Conservation (phyloP, 2,329 filamentous ascomycete species). For the Fusarium irregulare region DNA sequence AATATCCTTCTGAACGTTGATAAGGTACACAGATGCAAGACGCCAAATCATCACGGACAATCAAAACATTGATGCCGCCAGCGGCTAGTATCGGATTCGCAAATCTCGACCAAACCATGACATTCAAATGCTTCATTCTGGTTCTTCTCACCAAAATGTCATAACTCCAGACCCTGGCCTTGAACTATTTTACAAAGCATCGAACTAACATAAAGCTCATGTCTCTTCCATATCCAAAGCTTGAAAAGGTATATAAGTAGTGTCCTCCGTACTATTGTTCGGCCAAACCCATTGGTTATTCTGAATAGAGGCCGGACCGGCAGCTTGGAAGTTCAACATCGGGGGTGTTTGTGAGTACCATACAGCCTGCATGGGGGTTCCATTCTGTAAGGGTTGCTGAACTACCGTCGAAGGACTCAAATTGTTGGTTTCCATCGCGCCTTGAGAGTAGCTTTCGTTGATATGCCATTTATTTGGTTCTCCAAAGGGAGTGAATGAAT, state of each 20-base stretch:
- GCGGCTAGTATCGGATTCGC: background rate
- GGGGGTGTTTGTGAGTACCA: slow-evolving; percentile 49
- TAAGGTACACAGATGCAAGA: background rate
- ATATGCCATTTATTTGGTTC: slow-evolving; percentile 45
- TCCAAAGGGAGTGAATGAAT: slow-evolving; percentile 42
- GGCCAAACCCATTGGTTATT: slow-evolving; percentile 47
- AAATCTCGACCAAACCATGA: background rate
- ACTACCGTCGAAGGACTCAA: slow-evolving; percentile 25
- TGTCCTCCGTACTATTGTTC: slow-evolving; percentile 35
- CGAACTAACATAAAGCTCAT: background rate
- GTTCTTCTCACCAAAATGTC: background rate
- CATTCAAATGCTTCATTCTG: background rate
- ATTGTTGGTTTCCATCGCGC: slow-evolving; percentile 34
- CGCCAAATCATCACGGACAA: background rate
- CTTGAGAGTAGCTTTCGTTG: slow-evolving; percentile 39
- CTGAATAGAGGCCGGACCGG: slow-evolving; percentile 38
- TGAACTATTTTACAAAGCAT: background rate
- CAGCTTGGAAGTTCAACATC: slow-evolving; percentile 48
- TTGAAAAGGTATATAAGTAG: slow-evolving; percentile 31
- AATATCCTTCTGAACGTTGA: background rate
- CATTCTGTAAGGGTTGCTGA: slow-evolving; percentile 42
- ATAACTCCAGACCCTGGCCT: background rate
- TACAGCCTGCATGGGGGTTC: slow-evolving; percentile 41
- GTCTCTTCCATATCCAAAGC: slow-evolving; percentile 36
- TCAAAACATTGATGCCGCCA: background rate